A percentile compares a stretch with the other conserved stretches of the same genome.
Evolutionary conservation across 1,284 basidiomycete species (phyloP).

Genomic region (Microbotryum intermedium): DNA sequence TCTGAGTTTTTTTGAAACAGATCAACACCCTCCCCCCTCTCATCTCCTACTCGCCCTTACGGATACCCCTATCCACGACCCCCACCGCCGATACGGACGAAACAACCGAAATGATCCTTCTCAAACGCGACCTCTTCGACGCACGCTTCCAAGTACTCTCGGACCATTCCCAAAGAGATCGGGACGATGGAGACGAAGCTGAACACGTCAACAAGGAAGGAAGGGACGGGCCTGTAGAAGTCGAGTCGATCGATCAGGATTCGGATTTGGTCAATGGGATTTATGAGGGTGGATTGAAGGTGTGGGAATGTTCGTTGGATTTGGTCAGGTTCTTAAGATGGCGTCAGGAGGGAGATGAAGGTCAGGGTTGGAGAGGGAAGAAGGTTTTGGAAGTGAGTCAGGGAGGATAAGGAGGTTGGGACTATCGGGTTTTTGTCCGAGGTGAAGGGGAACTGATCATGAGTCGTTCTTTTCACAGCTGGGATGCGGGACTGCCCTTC

Average conservation of each 20-base stretch:
- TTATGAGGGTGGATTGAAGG: slow-evolving; percentile 94
- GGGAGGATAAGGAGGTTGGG: too few species aligned
- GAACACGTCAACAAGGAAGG: slow-evolving; percentile 22
- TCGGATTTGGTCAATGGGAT: slow-evolving; percentile 85
- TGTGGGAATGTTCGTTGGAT: slow-evolving; percentile 93
- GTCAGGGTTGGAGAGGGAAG: slow-evolving; percentile 42
- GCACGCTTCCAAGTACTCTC: slow-evolving; percentile 83
- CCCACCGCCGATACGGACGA: not conserved
- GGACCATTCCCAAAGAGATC: slow-evolving; percentile 33
- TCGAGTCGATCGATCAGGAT: slow-evolving; percentile 61
- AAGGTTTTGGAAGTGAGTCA: slow-evolving; percentile 55
- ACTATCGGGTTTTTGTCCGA: not conserved
- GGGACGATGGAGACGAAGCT: slow-evolving; percentile 33
- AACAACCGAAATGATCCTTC: slow-evolving; percentile 38
- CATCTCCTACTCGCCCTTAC: slow-evolving; percentile 36
- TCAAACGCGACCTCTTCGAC: slow-evolving; percentile 83
- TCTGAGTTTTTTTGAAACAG: slow-evolving; percentile 14
- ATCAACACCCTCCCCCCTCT: slow-evolving; percentile 33
- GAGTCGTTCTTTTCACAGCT: slow-evolving; percentile 46
- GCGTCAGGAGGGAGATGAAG: not conserved
- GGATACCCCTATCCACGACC: slow-evolving; percentile 19
- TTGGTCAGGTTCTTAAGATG: slow-evolving; percentile 47
- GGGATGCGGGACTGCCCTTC: slow-evolving; percentile 87
- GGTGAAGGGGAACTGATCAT: slow-evolving; percentile 1
- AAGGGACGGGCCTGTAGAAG: slow-evolving; percentile 29